phyloP scores from a whole-genome alignment of 176 grass and related monocot genomes.

The Aegilops bicornis region DNA sequence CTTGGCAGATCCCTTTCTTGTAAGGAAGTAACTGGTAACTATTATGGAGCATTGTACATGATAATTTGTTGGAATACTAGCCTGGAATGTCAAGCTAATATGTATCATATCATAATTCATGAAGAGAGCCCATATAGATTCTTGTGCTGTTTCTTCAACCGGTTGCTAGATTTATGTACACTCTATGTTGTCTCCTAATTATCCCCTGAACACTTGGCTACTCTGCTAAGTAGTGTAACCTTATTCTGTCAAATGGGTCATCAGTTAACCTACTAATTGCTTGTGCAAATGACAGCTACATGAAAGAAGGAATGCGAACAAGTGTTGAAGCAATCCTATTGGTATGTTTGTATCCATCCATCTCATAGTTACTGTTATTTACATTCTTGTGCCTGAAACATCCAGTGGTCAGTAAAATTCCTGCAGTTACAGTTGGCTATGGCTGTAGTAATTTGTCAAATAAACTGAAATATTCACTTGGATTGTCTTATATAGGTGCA shows the following conservation, averaged over 20 bases:
- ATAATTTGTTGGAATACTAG: not conserved
- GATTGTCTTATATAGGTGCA: constrained; percentile 53
- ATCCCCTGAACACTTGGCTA: not conserved
- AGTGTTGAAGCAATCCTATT: constrained; percentile 93
- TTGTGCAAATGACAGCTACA: constrained; percentile 64
- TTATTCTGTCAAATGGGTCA: not conserved
- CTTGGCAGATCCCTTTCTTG: not conserved
- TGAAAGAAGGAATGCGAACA: constrained; percentile 97
- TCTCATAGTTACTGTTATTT: not conserved
- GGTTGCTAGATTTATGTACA: not conserved
- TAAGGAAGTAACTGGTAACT: not conserved
- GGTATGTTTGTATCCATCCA: constrained; percentile 37
- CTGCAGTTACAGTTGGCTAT: not conserved
- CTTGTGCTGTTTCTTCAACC: not conserved
- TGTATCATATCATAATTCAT: not conserved
- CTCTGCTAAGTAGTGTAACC: constrained; percentile 9
- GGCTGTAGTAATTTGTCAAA: not conserved
- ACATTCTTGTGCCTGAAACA: not conserved
- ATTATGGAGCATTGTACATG: not conserved
- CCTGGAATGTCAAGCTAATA: not conserved
- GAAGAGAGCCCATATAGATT: not conserved
- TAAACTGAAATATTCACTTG: constrained; percentile 16
- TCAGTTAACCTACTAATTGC: constrained; percentile 6
- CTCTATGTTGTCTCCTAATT: not conserved
- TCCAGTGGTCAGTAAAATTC: not conserved